Evolutionary conservation across 495 filamentous ascomycete genomes (phyloP).

Genomic region (Chlorociboria aeruginascens): DNA sequence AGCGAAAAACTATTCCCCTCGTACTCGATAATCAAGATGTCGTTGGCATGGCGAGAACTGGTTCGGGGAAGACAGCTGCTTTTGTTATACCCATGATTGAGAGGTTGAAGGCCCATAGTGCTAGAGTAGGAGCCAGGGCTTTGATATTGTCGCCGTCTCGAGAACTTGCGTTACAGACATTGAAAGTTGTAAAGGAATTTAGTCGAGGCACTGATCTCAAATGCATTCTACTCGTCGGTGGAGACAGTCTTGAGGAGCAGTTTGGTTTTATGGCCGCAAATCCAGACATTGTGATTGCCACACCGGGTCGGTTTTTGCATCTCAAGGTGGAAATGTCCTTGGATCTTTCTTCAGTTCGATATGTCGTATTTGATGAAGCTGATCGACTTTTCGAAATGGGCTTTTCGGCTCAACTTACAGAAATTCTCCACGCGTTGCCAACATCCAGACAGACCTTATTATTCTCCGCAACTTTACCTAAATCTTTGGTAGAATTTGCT

Average conservation of each 20-base stretch:
- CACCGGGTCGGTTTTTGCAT: slow-evolving; percentile 90
- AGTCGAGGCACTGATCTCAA: slow-evolving; percentile 82
- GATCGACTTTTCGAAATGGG: slow-evolving; percentile 98
- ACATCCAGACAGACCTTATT: slow-evolving; percentile 76
- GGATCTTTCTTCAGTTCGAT: slow-evolving; percentile 72
- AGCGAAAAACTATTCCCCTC: slow-evolving; percentile 89
- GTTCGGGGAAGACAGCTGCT: slow-evolving; percentile 92
- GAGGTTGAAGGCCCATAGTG: slow-evolving; percentile 80
- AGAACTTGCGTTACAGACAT: slow-evolving; percentile 85
- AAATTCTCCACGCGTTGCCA: slow-evolving; percentile 85
- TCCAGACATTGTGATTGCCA: slow-evolving; percentile 93
- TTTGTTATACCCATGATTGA: slow-evolving; percentile 98
- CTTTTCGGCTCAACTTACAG: slow-evolving; percentile 82
- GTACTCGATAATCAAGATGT: slow-evolving; percentile 83
- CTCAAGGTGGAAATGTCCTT: slow-evolving; percentile 90
- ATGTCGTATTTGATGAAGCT: slow-evolving; percentile 95
- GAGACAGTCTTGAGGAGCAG: slow-evolving; percentile 92
- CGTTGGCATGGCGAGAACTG: slow-evolving; percentile 93
- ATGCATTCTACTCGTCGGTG: slow-evolving; percentile 79
- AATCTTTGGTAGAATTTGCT: slow-evolving; percentile 90
- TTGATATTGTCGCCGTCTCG: slow-evolving; percentile 83
- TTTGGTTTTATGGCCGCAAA: slow-evolving; percentile 87
- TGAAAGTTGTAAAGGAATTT: slow-evolving; percentile 94
- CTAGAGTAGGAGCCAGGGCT: slow-evolving; percentile 69
- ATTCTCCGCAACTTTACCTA: slow-evolving; percentile 90